Conservation (phyloP, 768 basidiomycete species). For the Collybia mongolica region DNA sequence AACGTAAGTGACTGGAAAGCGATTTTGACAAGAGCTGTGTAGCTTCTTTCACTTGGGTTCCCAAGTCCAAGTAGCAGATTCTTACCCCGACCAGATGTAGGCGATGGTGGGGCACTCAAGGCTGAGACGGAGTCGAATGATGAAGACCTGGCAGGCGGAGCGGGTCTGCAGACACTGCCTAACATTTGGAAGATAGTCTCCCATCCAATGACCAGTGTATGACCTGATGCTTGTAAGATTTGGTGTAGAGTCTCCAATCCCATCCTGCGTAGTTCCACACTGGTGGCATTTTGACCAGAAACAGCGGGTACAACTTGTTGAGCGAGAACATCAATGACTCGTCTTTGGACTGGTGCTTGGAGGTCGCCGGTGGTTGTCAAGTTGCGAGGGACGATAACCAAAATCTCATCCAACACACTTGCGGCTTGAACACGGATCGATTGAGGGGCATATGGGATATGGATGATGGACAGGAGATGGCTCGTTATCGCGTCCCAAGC, state of each 20-base stretch:
- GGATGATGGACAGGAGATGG: slow-evolving; percentile 78
- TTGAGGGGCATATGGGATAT: slow-evolving; percentile 68
- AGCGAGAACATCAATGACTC: slow-evolving; percentile 82
- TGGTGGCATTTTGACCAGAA: slow-evolving; percentile 29
- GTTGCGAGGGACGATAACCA: slow-evolving; percentile 75
- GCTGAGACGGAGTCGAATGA: slow-evolving; percentile 40
- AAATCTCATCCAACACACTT: slow-evolving; percentile 80
- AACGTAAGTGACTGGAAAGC: slow-evolving; percentile 93
- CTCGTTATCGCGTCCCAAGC: slow-evolving; percentile 83
- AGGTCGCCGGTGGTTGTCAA: slow-evolving; percentile 57
- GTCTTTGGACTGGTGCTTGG: slow-evolving; percentile 72
- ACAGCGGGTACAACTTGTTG: slow-evolving; percentile 68
- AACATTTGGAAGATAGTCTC: slow-evolving; percentile 91
- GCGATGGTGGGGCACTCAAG: slow-evolving; percentile 38
- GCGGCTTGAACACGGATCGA: slow-evolving; percentile 88
- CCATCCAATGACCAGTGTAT: slow-evolving; percentile 93
- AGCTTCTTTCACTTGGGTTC: slow-evolving; percentile 64
- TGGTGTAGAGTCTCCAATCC: slow-evolving; percentile 88
- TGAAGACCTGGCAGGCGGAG: slow-evolving; percentile 28
- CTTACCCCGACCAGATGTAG: slow-evolving; percentile 29
- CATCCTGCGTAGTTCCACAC: slow-evolving; percentile 81
- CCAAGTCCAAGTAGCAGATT: slow-evolving; percentile 52
- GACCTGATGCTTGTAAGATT: slow-evolving; percentile 88
- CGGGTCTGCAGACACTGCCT: slow-evolving; percentile 77
- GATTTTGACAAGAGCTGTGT: slow-evolving; percentile 79